Evolutionary conservation across 352 stramenopile species (phyloP).

Genomic region (Pythium angustatum): DNA sequence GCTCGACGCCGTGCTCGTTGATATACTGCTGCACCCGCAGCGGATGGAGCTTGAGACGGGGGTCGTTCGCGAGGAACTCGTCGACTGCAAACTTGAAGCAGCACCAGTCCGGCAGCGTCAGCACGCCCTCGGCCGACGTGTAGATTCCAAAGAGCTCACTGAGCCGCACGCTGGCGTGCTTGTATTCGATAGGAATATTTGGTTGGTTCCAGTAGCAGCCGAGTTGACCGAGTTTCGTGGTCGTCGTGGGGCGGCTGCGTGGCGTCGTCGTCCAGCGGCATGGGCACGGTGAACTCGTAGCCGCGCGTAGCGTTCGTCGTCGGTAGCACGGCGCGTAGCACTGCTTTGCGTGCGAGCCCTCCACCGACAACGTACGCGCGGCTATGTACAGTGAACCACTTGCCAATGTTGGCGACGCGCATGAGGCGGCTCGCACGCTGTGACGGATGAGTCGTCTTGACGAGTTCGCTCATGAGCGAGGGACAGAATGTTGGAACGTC

Average conservation of each 20-base stretch:
- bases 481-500: no score
- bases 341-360: no score
- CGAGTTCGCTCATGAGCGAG: background rate
- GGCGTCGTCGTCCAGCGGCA: no score
- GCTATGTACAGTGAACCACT: background rate
- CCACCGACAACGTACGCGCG: no score
- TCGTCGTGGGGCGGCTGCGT: no score
- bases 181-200: background rate
- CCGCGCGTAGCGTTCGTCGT: no score
- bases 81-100: conserved; percentile 28
- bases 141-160: conserved; percentile 32
- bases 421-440: background rate
- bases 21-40: conserved; percentile 27
- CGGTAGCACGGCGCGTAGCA: no score
- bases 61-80: conserved; percentile 24
- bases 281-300: no score
- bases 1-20: conserved; percentile 22
- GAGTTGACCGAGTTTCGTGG: conserved; percentile 3
- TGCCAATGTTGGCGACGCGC: background rate
- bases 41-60: conserved; percentile 26
- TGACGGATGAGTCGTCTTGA: no score
- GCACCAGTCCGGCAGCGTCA: conserved; percentile 25
- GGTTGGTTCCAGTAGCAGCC: conserved; percentile 1
- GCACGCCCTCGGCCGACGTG: conserved; percentile 16
- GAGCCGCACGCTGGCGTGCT: conserved; percentile 3